Conservation (phyloP, 805 yeast species). For the Candida taoyuanica region DNA sequence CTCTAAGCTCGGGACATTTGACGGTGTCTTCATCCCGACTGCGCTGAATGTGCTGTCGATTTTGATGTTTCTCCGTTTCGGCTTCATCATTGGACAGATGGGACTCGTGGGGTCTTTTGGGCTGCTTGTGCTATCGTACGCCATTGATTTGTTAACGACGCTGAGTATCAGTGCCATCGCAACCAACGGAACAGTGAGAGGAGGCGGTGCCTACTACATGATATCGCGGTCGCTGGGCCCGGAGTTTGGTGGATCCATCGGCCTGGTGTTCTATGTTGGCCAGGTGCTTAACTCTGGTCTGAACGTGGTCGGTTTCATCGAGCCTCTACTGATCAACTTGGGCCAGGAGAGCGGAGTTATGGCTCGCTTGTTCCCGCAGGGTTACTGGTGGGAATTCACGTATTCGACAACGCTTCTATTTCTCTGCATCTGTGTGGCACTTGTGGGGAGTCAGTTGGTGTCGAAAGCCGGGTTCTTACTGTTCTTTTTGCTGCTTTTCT, state of each 20-base stretch:
- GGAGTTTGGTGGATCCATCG: slow-evolving; percentile 97
- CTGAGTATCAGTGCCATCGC: slow-evolving; percentile 92
- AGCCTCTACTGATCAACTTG: slow-evolving; percentile 80
- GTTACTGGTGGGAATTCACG: slow-evolving; percentile 59
- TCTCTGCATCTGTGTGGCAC: slow-evolving; percentile 67
- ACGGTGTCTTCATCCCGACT: slow-evolving; percentile 93
- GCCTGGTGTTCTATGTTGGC: slow-evolving; percentile 89
- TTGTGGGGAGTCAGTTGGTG: slow-evolving; percentile 77
- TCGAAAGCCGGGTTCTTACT: slow-evolving; percentile 77
- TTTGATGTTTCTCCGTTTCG: slow-evolving; percentile 91
- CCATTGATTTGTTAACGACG: slow-evolving; percentile 80
- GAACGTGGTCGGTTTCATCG: slow-evolving; percentile 94
- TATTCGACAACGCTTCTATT: slow-evolving; percentile 72
- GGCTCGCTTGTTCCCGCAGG: slow-evolving; percentile 56
- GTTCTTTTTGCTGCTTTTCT: slow-evolving; percentile 58
- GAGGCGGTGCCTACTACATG: slow-evolving; percentile 99
- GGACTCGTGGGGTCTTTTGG: slow-evolving; percentile 77
- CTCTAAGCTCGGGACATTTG: slow-evolving; percentile 68
- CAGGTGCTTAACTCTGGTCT: slow-evolving; percentile 88
- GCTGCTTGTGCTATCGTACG: slow-evolving; percentile 66
- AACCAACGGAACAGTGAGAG: slow-evolving; percentile 94
- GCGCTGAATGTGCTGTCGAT: slow-evolving; percentile 89
- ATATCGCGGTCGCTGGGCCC: slow-evolving; percentile 93
- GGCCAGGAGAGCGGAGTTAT: slow-evolving; percentile 58
- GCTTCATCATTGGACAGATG: slow-evolving; percentile 91